These are phyloP conservation scores for Euphorbia pulcherrima DNA, from an alignment of 345 rosid species.

Conservation along the genomic window DNA sequence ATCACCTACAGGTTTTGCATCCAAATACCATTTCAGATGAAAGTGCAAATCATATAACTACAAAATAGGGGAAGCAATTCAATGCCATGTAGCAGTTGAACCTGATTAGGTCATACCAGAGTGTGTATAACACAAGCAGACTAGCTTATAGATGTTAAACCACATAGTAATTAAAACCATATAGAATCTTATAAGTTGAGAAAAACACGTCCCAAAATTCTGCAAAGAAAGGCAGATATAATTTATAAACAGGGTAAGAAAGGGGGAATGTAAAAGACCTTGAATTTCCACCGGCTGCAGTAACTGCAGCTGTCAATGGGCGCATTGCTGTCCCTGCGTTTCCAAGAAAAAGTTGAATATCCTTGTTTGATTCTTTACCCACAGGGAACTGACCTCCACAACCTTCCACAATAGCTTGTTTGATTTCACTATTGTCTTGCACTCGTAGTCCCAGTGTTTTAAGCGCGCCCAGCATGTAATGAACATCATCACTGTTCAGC, in stretches of 20 bases:
- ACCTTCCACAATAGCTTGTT: constrained; percentile 73
- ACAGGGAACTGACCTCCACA: constrained; percentile 77
- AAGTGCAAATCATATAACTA: not conserved
- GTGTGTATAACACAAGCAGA: not conserved
- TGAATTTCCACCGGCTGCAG: constrained; percentile 87
- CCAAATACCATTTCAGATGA: not conserved
- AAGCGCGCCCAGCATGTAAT: constrained; percentile 86
- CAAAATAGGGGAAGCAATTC: not conserved
- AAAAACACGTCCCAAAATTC: not conserved
- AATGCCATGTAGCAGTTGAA: not conserved
- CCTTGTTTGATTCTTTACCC: constrained; percentile 45
- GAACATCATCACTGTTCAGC: constrained; percentile 84
- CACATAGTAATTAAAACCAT: not conserved
- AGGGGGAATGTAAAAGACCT: constrained; percentile 34
- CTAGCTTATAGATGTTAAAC: not conserved
- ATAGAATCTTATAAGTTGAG: not conserved
- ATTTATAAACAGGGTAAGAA: not conserved
- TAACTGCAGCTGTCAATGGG: constrained; percentile 86
- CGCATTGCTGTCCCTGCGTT: constrained; percentile 99
- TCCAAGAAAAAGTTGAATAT: constrained; percentile 81
- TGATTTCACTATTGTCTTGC: constrained; percentile 47
- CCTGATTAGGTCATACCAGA: not conserved
- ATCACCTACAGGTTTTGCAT: not conserved
- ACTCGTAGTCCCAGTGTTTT: constrained; percentile 62
- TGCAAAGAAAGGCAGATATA: not conserved